Base-by-base conservation (phyloP, 1,284 basidiomycete species). In the Fomes fomentarius region DNA sequence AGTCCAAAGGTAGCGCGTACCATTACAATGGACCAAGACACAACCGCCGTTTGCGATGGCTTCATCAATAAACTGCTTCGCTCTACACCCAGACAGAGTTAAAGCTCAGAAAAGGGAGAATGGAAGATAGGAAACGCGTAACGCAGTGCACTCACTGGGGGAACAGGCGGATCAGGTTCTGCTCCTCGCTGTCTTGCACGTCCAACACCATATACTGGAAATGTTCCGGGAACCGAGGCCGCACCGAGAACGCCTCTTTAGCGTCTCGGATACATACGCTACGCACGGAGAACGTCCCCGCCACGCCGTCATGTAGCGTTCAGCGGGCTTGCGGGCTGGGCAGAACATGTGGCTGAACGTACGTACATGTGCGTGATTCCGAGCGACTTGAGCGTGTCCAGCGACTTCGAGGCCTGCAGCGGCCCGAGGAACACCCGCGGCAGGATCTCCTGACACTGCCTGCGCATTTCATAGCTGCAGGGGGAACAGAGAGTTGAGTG, bases 281-380 rank as follows among this genome's bases (percentile, higher is more conserved):
- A 30, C 35, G 31, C 24, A 38, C 8, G 37, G 35, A 3, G 28
- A 41, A 37, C 22, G 40, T 42, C 50, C n/a, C 49, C 34, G 33
- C 33, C 17, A 49, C 34, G 41, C 38, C 28, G 60, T n/a, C n/a
- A n/a, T n/a, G n/a, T n/a, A n/a, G n/a, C n/a, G n/a, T 30, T 48
- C 50, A 33, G 28, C n/a, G n/a, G 9, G 14, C 8, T 34, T 25
- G 19, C 49, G 58, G 35, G 26, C 38, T 41, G 47, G 40, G 41
- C 7, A 42, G 28, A 21, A 33, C n/a, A n/a, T 34, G 44, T 46
- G 49, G 45, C 48, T 33, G 19, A 43, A 75, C 85, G 71, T 68
- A 95, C 95, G 97, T 68, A 95, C 95, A 98, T 91, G 69, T 97
- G 94, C 1, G 94, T 94, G 57, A 97, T 83, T 0, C 82, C 78